Evolutionary conservation across 2,329 filamentous ascomycete genomes (phyloP), one percentile per base, ranked within the genome.

Genomic region (Neurospora crassa): DNA sequence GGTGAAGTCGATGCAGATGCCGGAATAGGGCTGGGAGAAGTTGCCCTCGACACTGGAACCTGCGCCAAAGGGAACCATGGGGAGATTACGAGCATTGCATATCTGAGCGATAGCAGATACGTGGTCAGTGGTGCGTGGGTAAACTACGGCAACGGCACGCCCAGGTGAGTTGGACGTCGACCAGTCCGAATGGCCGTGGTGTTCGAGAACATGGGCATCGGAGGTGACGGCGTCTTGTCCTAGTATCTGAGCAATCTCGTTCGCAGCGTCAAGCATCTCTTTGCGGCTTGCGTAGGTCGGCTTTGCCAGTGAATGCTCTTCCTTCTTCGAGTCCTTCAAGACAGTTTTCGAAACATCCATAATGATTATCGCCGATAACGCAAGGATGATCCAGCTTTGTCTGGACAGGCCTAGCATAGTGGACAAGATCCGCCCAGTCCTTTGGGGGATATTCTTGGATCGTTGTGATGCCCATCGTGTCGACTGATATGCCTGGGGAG

Each of bases 61-160:
- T 16, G 91, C 92, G 16, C 88, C 91, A 78, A 91, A 92, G 1
- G 88, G 87, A 1, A 91, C 92, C 84, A 92, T 91, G 5, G 91
- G 91, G 67, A 92, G 86, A 42, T 81, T 86, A 78, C 88, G 85
- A 73, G 85, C 86, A 76, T 85, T 81, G 78, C 91, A 92, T 40
- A 90, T 82, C 74, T 84, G 85, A 4, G 89, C 90, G 71, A 92
- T 88, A 45, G 82, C 78, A 0, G 86, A 87, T 2, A 92, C 90
- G 20, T 92, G 85, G 71, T 88, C 86, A 0, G 90, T 92, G 1
- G 83, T 85, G 40, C 82, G 84, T 0, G 91, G 91, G 73, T 90
- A 90, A 2, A 87, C 87, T 10, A 92, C 84, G 0, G 90, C 89
- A 6, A 90, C 85, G 0, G 90, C 89, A 1, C 90, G 82, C 24